phyloP scores from a whole-genome alignment of 805 yeast species.

The Cyberlindnera amylophila region DNA sequence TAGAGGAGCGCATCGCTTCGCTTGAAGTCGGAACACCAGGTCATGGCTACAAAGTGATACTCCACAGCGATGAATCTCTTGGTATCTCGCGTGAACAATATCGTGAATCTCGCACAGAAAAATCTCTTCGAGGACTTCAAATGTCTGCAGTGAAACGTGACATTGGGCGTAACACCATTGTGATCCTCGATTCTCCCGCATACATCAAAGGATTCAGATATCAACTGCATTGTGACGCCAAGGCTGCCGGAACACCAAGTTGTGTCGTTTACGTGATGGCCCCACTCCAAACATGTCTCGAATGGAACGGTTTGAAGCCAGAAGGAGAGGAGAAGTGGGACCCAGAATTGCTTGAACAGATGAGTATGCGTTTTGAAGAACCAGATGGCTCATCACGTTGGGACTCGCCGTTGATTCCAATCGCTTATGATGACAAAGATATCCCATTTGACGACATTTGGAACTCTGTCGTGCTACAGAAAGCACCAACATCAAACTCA shows the following conservation, averaged over 20 bases:
- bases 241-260: slow-evolving; percentile 74
- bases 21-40: slow-evolving; percentile 45
- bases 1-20: slow-evolving; percentile 43
- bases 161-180: slow-evolving; percentile 62
- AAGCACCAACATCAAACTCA: slow-evolving; percentile 72
- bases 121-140: slow-evolving; percentile 77
- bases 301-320: slow-evolving; percentile 49
- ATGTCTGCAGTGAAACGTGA: slow-evolving; percentile 87
- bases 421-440: slow-evolving; percentile 49
- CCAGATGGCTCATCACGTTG: slow-evolving; percentile 83
- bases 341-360: slow-evolving; percentile 55
- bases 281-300: slow-evolving; percentile 55
- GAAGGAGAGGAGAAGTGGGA: slow-evolving; percentile 50
- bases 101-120: slow-evolving; percentile 69
- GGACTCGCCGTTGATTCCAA: slow-evolving; percentile 88
- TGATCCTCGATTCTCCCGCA: slow-evolving; percentile 78
- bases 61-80: slow-evolving; percentile 74
- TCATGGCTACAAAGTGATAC: slow-evolving; percentile 52
- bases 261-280: slow-evolving; percentile 79
- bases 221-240: slow-evolving; percentile 91
- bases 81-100: slow-evolving; percentile 71
- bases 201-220: slow-evolving; percentile 95
- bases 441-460: slow-evolving; percentile 67
- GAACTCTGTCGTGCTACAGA: slow-evolving; percentile 48
- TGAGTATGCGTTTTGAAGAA: slow-evolving; percentile 87